phyloP scores from a whole-genome alignment of 2,329 filamentous ascomycete genomes.

The Paramyrothecium roridum region DNA sequence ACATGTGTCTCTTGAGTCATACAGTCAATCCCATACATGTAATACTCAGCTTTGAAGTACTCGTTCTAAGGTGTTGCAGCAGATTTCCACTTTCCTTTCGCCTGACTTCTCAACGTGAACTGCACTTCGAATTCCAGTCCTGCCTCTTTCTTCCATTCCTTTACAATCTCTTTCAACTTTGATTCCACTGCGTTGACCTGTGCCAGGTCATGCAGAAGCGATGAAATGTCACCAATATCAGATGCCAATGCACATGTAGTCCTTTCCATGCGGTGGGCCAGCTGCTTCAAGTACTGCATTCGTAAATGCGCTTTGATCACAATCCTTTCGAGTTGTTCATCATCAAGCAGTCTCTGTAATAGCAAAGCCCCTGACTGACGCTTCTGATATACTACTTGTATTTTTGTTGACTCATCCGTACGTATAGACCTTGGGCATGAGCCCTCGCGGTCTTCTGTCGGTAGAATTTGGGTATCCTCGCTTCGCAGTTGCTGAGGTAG shows the following conservation, averaged over 20 bases:
- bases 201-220: neutral
- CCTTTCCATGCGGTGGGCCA: neutral
- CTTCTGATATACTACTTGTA: neutral
- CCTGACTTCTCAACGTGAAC: neutral
- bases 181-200: neutral
- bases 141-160: neutral
- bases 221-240: neutral
- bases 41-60: too few relatives aligned
- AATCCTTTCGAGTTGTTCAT: neutral
- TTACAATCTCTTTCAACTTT: neutral
- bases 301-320: neutral
- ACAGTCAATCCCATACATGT: too few relatives aligned
- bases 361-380: neutral
- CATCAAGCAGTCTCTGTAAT: neutral
- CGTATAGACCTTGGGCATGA: neutral
- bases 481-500: neutral
- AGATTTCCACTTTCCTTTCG: neutral
- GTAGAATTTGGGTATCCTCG: neutral
- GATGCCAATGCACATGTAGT: neutral
- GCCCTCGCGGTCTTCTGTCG: neutral
- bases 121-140: neutral
- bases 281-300: neutral
- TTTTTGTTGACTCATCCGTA: neutral
- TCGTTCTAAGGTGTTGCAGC: too few relatives aligned
- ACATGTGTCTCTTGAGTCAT: too few relatives aligned